phyloP scores from a whole-genome alignment of 2,329 filamentous ascomycete genomes.

The Pochonia chlamydosporia region DNA sequence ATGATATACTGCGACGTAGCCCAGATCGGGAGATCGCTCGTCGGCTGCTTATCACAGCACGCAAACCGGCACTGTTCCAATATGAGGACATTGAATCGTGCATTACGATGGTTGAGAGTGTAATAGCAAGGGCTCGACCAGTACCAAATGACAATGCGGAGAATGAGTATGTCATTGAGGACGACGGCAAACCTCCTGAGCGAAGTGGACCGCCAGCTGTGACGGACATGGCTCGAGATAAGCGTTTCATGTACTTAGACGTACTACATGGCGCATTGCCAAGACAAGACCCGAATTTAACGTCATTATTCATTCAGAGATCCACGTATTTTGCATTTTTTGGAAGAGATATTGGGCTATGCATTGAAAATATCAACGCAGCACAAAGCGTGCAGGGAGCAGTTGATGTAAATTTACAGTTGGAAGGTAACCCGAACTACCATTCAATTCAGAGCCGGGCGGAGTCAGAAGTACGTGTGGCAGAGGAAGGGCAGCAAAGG shows the following conservation, averaged over 20 bases:
- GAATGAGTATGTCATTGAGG: neutral
- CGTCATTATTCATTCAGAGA: neutral
- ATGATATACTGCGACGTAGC: neutral
- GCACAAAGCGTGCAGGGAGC: neutral
- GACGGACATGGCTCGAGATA: neutral
- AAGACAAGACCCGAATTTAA: neutral
- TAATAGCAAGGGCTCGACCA: neutral
- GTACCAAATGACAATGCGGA: neutral
- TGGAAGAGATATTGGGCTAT: neutral
- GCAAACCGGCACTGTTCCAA: neutral
- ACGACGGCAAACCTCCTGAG: neutral
- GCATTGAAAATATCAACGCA: neutral
- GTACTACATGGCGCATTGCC: neutral
- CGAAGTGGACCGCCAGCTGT: neutral
- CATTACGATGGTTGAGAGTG: neutral
- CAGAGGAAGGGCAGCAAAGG: neutral
- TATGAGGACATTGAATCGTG: neutral
- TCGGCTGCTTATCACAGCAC: constrained; percentile 1
- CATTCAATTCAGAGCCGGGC: neutral
- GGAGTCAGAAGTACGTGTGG: neutral
- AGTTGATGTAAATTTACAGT: neutral
- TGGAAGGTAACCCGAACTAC: neutral
- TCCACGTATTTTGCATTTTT: neutral
- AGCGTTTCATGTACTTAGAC: neutral
- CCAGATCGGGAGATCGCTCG: constrained; percentile 7